Percentiles rank a stretch among this genome's conserved stretches.
phyloP scores from a whole-genome alignment of 2,329 filamentous ascomycete genomes.

The Aspergillus fructus region DNA sequence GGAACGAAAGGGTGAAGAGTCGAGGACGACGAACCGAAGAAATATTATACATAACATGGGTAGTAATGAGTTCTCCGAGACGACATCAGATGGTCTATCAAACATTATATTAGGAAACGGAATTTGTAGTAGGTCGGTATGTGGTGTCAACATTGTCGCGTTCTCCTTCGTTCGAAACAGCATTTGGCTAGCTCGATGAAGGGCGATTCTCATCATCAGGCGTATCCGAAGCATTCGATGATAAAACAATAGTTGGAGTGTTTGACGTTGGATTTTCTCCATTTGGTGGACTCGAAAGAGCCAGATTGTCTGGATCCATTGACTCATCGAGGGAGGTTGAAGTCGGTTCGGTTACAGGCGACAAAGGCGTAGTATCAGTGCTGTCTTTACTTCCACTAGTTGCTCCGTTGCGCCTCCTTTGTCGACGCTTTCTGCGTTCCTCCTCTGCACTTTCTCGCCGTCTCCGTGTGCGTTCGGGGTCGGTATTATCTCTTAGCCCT shows the following conservation, averaged over 20 bases:
- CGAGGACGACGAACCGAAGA: conserved; percentile 8
- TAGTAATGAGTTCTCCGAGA: conserved; percentile 24
- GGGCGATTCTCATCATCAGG: conserved; percentile 25
- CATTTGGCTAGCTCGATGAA: conserved; percentile 9
- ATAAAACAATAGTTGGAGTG: conserved; percentile 37
- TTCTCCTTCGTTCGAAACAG: background rate
- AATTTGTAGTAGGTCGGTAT: conserved; percentile 1
- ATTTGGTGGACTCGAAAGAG: conserved; percentile 22
- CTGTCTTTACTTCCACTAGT: conserved; percentile 39
- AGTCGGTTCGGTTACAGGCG: conserved; percentile 32
- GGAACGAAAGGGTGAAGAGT: conserved; percentile 13
- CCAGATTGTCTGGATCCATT: conserved; percentile 20
- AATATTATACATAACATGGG: conserved; percentile 22
- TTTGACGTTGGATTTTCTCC: conserved; percentile 22
- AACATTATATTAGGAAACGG: conserved; percentile 32
- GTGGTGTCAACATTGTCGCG: background rate
- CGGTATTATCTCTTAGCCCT: conserved; percentile 67
- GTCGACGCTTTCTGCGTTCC: conserved; percentile 66
- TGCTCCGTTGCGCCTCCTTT: conserved; percentile 62
- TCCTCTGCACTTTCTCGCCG: conserved; percentile 75
- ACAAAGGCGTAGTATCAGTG: conserved; percentile 31
- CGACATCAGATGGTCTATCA: conserved; percentile 33
- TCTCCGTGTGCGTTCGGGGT: conserved; percentile 60
- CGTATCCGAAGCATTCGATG: conserved; percentile 26
- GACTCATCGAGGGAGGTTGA: conserved; percentile 28